These are phyloP conservation scores for Prunella vulgaris DNA, from an alignment of 257 asterid species.

Conservation along the genomic window DNA sequence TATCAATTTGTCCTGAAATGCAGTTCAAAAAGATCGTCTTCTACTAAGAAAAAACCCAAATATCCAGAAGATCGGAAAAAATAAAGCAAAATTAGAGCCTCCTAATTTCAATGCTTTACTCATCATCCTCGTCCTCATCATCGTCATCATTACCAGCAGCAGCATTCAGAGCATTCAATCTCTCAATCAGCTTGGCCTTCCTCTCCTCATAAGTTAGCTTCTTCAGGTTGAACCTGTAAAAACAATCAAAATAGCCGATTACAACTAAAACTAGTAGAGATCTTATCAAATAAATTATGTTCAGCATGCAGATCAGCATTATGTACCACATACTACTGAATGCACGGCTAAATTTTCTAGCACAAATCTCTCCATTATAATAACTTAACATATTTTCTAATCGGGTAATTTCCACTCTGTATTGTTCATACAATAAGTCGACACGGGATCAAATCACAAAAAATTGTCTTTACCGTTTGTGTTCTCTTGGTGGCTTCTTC, in stretches of 20 bases:
- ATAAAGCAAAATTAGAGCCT: not conserved
- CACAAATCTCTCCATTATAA: not conserved
- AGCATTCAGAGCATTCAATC: conserved; percentile 48
- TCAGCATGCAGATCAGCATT: not conserved
- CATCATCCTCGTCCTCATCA: conserved; percentile 44
- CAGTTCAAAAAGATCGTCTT: not conserved
- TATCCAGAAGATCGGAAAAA: not conserved
- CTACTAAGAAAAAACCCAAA: not conserved
- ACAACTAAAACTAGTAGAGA: not conserved
- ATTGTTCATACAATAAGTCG: not conserved
- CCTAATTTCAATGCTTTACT: conserved; percentile 17
- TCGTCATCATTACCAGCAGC: conserved; percentile 40
- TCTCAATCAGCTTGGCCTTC: conserved; percentile 43
- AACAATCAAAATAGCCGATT: not conserved
- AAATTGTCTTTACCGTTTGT: conserved; percentile 48
- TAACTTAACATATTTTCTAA: not conserved
- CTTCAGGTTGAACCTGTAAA: conserved; percentile 47
- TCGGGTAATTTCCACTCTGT: not conserved
- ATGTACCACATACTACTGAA: not conserved
- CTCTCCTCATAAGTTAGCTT: conserved; percentile 52
- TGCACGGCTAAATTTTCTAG: too few relatives aligned
- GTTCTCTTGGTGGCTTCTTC: conserved; percentile 54
- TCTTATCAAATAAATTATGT: not conserved
- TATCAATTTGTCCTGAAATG: not conserved
- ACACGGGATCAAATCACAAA: not conserved